Conservation (phyloP, 164 flowering plant genomes). For the Brasenia schreberi region DNA sequence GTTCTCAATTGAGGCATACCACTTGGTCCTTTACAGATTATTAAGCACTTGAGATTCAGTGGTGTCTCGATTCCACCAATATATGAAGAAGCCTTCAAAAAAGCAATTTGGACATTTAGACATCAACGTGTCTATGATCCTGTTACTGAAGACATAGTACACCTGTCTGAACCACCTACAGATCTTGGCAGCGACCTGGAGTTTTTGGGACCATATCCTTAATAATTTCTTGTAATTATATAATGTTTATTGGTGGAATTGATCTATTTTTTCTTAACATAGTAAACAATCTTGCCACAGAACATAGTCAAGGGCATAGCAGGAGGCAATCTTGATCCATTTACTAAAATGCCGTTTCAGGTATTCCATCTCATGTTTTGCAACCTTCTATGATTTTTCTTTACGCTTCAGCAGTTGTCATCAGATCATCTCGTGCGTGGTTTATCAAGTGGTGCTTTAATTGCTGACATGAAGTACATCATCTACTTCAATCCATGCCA, state of each 20-base stretch:
- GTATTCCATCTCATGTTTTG: constrained; percentile 19
- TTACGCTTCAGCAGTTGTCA: too few relatives aligned
- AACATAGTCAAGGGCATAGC: constrained; percentile 77
- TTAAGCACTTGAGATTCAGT: constrained; percentile 54
- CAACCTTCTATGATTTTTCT: too few relatives aligned
- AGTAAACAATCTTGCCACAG: constrained; percentile 43
- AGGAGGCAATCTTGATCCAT: constrained; percentile 75
- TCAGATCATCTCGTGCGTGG: too few relatives aligned
- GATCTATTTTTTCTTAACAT: constrained; percentile 27
- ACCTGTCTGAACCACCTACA: constrained; percentile 34
- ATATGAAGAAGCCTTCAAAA: constrained; percentile 86
- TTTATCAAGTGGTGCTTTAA: too few relatives aligned
- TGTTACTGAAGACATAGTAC: constrained; percentile 50
- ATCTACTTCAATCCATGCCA: too few relatives aligned
- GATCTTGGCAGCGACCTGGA: constrained; percentile 47
- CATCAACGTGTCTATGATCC: constrained; percentile 94
- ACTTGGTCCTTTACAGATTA: constrained; percentile 54
- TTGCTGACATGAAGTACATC: too few relatives aligned
- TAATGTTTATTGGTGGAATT: neutral
- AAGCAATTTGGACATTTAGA: constrained; percentile 77
- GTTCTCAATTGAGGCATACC: too few relatives aligned
- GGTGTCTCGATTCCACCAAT: constrained; percentile 54
- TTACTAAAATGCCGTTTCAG: constrained; percentile 69
- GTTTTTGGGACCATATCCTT: constrained; percentile 99
- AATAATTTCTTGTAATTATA: neutral